These are phyloP conservation scores for Coemansia brasiliensis DNA, from an alignment of 192 early-diverging fungal genomes.

Conservation along the genomic window DNA sequence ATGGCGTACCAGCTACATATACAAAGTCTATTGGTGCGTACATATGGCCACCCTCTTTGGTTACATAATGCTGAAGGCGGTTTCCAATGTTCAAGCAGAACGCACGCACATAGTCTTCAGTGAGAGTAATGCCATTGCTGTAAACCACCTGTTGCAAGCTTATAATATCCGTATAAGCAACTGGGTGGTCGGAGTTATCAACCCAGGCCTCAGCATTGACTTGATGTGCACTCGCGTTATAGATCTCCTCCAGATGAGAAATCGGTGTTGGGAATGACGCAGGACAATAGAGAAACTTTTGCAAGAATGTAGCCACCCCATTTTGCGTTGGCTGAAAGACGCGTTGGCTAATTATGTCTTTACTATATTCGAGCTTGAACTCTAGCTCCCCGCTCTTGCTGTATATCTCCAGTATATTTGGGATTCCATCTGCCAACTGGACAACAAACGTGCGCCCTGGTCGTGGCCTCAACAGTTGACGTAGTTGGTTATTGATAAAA, in stretches of 20 bases:
- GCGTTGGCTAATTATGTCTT: slow-evolving; percentile 54
- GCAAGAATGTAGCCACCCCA: slow-evolving; percentile 35
- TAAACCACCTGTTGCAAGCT: not conserved
- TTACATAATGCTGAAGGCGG: slow-evolving; percentile 15
- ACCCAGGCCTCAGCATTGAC: slow-evolving; percentile 13
- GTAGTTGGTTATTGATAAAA: slow-evolving; percentile 61
- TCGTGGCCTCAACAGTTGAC: slow-evolving; percentile 61
- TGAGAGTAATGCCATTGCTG: slow-evolving; percentile 4
- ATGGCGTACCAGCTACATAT: slow-evolving; percentile 75
- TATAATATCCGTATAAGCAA: slow-evolving; percentile 5
- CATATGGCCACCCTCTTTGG: slow-evolving; percentile 39
- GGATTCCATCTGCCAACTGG: not conserved
- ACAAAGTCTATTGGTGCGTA: slow-evolving; percentile 88
- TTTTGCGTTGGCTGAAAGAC: slow-evolving; percentile 43
- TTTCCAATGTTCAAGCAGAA: slow-evolving; percentile 41
- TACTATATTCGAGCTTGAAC: slow-evolving; percentile 77
- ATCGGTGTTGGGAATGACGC: slow-evolving; percentile 14
- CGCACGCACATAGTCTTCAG: not conserved
- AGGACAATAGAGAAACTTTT: slow-evolving; percentile 12
- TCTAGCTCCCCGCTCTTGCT: slow-evolving; percentile 63
- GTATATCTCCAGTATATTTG: not conserved
- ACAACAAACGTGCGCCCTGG: slow-evolving; percentile 42
- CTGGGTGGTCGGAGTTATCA: slow-evolving; percentile 8
- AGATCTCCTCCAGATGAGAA: not conserved
- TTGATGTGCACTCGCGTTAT: not conserved